Base-by-base conservation (phyloP, 805 yeast species). In the Schizosaccharomyces japonicus region DNA sequence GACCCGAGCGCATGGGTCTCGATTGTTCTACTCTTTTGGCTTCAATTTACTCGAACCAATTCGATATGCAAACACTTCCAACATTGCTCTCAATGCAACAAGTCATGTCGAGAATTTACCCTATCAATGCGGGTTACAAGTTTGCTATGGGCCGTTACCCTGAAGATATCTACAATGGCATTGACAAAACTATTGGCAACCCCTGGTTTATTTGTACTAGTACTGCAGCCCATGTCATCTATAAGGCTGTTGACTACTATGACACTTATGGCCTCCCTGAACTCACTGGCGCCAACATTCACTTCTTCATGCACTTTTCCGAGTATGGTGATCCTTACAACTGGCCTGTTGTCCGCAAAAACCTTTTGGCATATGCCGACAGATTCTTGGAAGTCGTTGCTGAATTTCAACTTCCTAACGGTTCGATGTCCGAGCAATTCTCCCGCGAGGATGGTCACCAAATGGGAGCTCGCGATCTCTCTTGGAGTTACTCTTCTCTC, bases 401-500 rank as follows among this genome's bases (percentile, higher is more conserved):
- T 25, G 52, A 52, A 5, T 69, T 64, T 52, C 66, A 70, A 3
- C 80, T 72, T 54, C 63, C 61, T 48, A 71, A 73, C 17, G 92
- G 92, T 2, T 71, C 69, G 48, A 76, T 87, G 75, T 77, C 85
- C 56, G 96, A 87, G 62, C 95, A 87, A 58, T 82, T 83, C 60
- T 82, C 80, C 62, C 74, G 71, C 56, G 70, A 75, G 55, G 73
- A 70, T 39, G 96, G 96, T 0, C 83, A 62, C 59, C 73, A 83
- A 78, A 79, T 77, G 60, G 96, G 96, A 5, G 96, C 96, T 0
- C 62, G 64, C 49, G 73, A 80, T 55, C 70, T 87, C 54, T 85
- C 95, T 3, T 87, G 96, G 96, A 78, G 92, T 51, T 82, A 82
- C 58, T 73, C 83, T 29, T 70, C 93, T 3, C 72, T 80, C 44